Conservation (phyloP, 1,284 basidiomycete genomes). For the Leccinum insigne region DNA sequence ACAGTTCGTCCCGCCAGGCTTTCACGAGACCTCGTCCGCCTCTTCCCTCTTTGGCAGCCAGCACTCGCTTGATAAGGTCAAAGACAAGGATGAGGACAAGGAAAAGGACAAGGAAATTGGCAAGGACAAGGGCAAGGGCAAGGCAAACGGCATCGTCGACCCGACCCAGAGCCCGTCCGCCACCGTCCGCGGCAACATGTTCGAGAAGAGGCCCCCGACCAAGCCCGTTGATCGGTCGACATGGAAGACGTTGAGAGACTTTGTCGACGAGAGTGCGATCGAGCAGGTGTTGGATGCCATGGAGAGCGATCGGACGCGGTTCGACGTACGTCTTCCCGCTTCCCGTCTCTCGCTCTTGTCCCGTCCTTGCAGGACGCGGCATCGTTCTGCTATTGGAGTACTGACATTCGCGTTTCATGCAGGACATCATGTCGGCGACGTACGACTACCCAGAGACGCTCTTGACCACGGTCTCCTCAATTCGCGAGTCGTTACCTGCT, state of each 20-base stretch:
- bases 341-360: neutral
- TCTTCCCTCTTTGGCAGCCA: constrained; percentile 78
- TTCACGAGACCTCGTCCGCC: constrained; percentile 63
- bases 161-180: constrained; percentile 44
- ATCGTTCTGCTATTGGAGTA: neutral
- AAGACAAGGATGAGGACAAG: neutral
- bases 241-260: constrained; percentile 82
- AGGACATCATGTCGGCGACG: constrained; percentile 63
- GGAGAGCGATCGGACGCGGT: constrained; percentile 60
- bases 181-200: constrained; percentile 40
- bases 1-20: constrained; percentile 73
- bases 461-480: constrained; percentile 49
- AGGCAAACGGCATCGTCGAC: constrained; percentile 29
- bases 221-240: constrained; percentile 47
- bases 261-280: constrained; percentile 77
- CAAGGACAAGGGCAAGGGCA: neutral
- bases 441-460: constrained; percentile 68
- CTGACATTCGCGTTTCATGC: neutral
- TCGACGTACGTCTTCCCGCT: constrained; percentile 55
- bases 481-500: constrained; percentile 52
- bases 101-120: neutral
- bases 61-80: constrained; percentile 47
- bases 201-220: constrained; percentile 30
- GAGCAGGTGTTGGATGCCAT: constrained; percentile 72
- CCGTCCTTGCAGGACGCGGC: neutral